Evolutionary conservation across 805 yeast genomes (phyloP).

Genomic region (Metschnikowia picachoensis): DNA sequence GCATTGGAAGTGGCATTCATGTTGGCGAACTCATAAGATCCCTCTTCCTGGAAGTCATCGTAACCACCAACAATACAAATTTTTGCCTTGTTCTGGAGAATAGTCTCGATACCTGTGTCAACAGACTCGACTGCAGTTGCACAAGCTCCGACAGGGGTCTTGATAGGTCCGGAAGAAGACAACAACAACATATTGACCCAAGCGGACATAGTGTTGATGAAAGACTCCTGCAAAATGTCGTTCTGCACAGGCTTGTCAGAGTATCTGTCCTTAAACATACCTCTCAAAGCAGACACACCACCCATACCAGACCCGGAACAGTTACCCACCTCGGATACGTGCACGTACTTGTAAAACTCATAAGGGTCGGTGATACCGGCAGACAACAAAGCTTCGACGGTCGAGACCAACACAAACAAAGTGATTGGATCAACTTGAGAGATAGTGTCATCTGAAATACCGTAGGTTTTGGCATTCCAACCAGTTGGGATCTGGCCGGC

Average conservation of each 20-base stretch:
- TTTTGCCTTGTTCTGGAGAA: conserved; percentile 90
- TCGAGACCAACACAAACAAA: conserved; percentile 85
- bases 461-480: conserved; percentile 93
- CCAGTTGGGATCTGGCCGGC: conserved; percentile 98
- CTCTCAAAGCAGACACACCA: conserved; percentile 95
- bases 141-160: conserved; percentile 99
- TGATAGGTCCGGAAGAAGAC: conserved; percentile 97
- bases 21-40: conserved; percentile 95
- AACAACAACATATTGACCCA: conserved; percentile 98
- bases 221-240: conserved; percentile 96
- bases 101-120: conserved; percentile 93
- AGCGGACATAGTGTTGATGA: conserved; percentile 98
- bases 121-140: conserved; percentile 98
- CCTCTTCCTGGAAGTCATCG: conserved; percentile 99
- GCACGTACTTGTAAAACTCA: conserved; percentile 97
- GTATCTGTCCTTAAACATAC: conserved; percentile 96
- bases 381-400: conserved; percentile 88
- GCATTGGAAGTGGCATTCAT: conserved; percentile 98
- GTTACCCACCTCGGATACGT: conserved; percentile 97
- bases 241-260: conserved; percentile 92
- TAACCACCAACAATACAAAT: conserved; percentile 97
- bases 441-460: conserved; percentile 90
- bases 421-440: conserved; percentile 97
- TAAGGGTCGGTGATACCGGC: conserved; percentile 98
- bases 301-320: conserved; percentile 99